Evolutionary conservation across 208 protist species (phyloP).

Genomic region (Trichomonas tenax): DNA sequence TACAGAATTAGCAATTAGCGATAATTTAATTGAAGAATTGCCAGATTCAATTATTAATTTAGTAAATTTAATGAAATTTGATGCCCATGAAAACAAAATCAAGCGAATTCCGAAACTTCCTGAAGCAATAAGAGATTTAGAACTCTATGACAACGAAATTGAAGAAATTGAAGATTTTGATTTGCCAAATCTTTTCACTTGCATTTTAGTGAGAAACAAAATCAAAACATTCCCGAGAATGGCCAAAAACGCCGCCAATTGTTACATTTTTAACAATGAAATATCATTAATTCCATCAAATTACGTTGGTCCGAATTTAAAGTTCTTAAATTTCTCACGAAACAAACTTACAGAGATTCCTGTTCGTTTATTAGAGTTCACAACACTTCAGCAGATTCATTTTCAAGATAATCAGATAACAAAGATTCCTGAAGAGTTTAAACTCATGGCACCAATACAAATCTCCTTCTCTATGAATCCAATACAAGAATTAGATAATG

Average conservation of each 20-base stretch:
- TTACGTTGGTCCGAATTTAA: background rate
- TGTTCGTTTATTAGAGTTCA: background rate
- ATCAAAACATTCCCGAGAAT: background rate
- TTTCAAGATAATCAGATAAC: background rate
- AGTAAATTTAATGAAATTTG: background rate
- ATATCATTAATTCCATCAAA: background rate
- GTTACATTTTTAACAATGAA: background rate
- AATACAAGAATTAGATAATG: background rate
- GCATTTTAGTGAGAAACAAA: background rate
- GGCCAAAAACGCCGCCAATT: background rate
- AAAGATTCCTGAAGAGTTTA: background rate
- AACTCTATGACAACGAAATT: background rate
- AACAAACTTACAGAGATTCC: background rate
- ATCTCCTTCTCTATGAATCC: background rate
- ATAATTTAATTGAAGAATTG: background rate
- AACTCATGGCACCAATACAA: background rate
- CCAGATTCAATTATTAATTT: background rate
- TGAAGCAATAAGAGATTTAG: background rate
- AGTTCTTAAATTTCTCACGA: background rate
- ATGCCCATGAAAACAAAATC: background rate
- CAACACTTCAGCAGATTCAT: background rate
- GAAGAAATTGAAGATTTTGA: background rate
- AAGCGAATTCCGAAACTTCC: background rate
- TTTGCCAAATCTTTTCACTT: background rate
- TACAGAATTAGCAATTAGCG: background rate